Percentiles rank a stretch among this genome's conserved stretches.
Evolutionary conservation across 1,139 yeast species (phyloP).

Genomic region (Pichia sp.): DNA sequence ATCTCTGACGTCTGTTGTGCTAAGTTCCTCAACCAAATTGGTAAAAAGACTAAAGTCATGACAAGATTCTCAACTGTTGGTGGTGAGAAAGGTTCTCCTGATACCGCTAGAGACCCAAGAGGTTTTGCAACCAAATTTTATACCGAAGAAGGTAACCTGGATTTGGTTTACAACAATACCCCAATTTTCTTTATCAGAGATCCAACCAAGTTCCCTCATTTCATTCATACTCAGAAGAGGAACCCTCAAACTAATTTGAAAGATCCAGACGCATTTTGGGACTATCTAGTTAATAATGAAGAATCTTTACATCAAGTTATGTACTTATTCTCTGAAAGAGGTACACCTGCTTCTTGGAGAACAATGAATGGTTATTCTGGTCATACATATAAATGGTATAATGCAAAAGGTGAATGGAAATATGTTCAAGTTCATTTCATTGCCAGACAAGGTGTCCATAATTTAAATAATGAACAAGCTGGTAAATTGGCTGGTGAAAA

Average conservation of each 20-base stretch:
- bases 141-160: slow-evolving; percentile 84
- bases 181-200: slow-evolving; percentile 84
- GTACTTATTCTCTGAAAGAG: slow-evolving; percentile 63
- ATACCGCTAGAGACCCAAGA: slow-evolving; percentile 85
- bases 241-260: slow-evolving; percentile 45
- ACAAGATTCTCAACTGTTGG: slow-evolving; percentile 86
- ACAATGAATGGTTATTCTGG: slow-evolving; percentile 73
- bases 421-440: slow-evolving; percentile 63
- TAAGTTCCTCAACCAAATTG: slow-evolving; percentile 61
- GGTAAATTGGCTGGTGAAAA: slow-evolving; percentile 46
- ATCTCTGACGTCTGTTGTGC: slow-evolving; percentile 67
- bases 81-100: slow-evolving; percentile 80
- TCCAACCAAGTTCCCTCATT: slow-evolving; percentile 81
- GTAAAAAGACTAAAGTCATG: slow-evolving; percentile 67
- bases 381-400: slow-evolving; percentile 66
- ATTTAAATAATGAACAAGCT: slow-evolving; percentile 50
- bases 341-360: slow-evolving; percentile 60
- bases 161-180: slow-evolving; percentile 85
- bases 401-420: slow-evolving; percentile 52
- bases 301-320: slow-evolving; percentile 59
- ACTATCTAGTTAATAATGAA: slow-evolving; percentile 54
- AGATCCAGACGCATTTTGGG: slow-evolving; percentile 60
- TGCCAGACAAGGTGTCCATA: slow-evolving; percentile 58
- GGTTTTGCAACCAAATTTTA: slow-evolving; percentile 79
- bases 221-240: slow-evolving; percentile 85